Evolutionary conservation across 2,329 filamentous ascomycete genomes (phyloP).

Genomic region (Cordyceps pruinosa): DNA sequence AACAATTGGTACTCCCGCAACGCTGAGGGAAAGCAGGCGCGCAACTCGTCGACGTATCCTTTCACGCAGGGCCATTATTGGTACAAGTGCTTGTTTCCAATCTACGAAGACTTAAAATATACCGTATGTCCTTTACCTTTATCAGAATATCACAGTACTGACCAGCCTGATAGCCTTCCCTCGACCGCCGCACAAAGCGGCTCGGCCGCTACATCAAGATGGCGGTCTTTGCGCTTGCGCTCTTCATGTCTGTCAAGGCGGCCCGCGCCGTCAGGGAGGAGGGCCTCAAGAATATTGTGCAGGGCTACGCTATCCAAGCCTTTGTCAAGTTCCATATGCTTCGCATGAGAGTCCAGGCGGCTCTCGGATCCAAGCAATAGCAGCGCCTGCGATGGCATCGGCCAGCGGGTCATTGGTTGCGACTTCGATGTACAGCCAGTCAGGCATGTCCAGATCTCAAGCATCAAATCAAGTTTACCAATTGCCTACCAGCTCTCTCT

Average conservation of each 20-base stretch:
- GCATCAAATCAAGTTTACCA: too few species aligned
- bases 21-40: constrained; percentile 19
- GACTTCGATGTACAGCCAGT: too few species aligned
- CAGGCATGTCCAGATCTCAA: too few species aligned
- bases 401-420: too few species aligned
- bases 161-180: not conserved
- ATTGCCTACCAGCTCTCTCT: too few species aligned
- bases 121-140: constrained; percentile 21
- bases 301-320: constrained; percentile 6
- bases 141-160: not conserved
- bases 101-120: constrained; percentile 26
- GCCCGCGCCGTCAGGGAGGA: constrained; percentile 2
- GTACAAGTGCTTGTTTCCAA: constrained; percentile 31
- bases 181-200: not conserved
- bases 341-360: not conserved
- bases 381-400: too few species aligned
- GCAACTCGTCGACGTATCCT: constrained; percentile 32
- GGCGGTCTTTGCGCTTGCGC: not conserved
- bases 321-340: constrained; percentile 8
- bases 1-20: constrained; percentile 30
- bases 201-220: constrained; percentile 1
- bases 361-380: not conserved
- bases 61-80: constrained; percentile 29
- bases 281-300: not conserved
- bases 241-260: constrained; percentile 4